Evolutionary conservation across 108 stramenopile species (phyloP), one percentile per base, ranked within the genome.

Genomic region (Nitzschia sp.): DNA sequence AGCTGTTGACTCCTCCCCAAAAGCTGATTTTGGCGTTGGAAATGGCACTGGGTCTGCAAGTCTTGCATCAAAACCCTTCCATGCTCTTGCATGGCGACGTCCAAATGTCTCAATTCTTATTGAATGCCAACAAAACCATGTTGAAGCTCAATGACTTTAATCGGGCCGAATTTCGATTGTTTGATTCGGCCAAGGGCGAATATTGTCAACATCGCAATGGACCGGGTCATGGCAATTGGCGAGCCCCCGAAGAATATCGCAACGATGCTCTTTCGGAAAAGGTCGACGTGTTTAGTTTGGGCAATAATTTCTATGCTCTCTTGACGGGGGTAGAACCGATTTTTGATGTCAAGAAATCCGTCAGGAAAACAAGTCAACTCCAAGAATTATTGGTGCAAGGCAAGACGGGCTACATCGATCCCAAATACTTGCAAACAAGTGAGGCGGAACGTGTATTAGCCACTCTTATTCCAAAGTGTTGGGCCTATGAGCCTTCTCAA

Each of bases 121-220:
- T 76, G 46, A 65, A 49, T 32, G 57, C 48, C 54, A 81, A 59
- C 33, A 67, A 65, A 59, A 81, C 59, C 53, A 55, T 51, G 35
- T 56, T 90, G 26, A 95, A 90, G 66, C 58, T 95, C 11, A 88
- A 90, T 25, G 93, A 95, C 65, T 95, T 86, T 69, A 95, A 95
- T 46, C 72, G 90, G 29, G 93, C 93, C 0, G 86, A 90, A 58
- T 63, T 86, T 34, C 63, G 88, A 62, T 72, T 87, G 19, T 90
- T 49, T 53, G 83, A 92, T 59, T 65, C 64, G 23, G 54, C 71
- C 1, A 58, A 76, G 4, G 28, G 69, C n/a, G 56, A 70, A 35
- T 90, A 88, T 74, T 94, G 93, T 64, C 76, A 76, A 49, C 90
- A 84, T 32, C 45, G 51, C 0, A 76, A 88, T 38, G 86, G 89